Evolutionary conservation across 2,329 filamentous ascomycete genomes (phyloP), one percentile per base, ranked within the genome.

Genomic region (Calonectria honghensis): DNA sequence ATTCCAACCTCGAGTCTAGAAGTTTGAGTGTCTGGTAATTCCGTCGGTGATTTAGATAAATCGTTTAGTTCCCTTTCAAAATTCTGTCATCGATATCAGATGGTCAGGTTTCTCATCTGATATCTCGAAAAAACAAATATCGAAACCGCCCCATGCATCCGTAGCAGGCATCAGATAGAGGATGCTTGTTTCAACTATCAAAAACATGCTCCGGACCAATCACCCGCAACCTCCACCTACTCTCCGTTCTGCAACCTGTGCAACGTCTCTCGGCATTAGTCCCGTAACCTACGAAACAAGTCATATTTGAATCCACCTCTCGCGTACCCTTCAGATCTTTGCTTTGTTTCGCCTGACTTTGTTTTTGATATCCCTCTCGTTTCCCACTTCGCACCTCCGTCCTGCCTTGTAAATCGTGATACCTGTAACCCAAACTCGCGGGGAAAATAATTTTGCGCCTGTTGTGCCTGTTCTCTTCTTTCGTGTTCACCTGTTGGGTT

Each of bases 211-310:
- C 27, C 20, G 52, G 31, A 52, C 52, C 54, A 57, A 64, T 65
- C 29, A 48, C 29, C 54, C 18, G 20, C 32, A 39, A 54, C 54
- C 77, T 51, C 4, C 50, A 13, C 70, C 68, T 41, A 69, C 72
- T 73, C 35, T 76, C 72, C 73, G 77, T 81, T 79, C 78, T 79
- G 73, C 68, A 68, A 70, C 69, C 54, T 66, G 76, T 81, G 78
- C 48, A 74, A 81, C 81, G 77, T 82, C 72, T 52, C 76, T 63
- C 80, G 76, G 51, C 79, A 74, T 79, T 73, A n/a, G 76, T 79
- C 77, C 48, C 52, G 81, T 82, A 75, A 70, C 75, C 72, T 61
- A 61, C 57, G 57, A 61, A 61, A 61, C 57, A 39, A 61, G 57
- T 61, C 57, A 61, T 16, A 61, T 39, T 37, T 18, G 20, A 18